Percentiles rank a stretch among this genome's conserved stretches.
Evolutionary conservation across 805 yeast species (phyloP).

Genomic region (Grigorovia humatica): DNA sequence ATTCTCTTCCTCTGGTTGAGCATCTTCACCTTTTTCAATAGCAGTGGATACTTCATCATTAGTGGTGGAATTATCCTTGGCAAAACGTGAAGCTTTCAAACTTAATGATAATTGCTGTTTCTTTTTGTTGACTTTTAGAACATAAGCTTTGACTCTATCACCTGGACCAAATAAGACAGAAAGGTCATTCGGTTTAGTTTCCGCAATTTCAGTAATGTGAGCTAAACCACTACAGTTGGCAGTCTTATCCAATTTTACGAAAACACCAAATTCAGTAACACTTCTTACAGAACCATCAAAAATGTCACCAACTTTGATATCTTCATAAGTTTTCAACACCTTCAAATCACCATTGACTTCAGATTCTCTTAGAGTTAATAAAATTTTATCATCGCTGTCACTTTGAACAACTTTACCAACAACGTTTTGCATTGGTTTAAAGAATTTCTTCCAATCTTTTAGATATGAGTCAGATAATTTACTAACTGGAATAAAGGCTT

Average conservation of each 20-base stretch:
- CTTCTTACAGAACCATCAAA: constrained; percentile 69
- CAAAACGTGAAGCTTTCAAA: constrained; percentile 87
- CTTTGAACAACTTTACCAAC: constrained; percentile 61
- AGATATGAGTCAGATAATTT: constrained; percentile 74
- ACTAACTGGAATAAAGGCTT: constrained; percentile 70
- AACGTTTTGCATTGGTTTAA: constrained; percentile 60
- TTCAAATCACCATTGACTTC: constrained; percentile 64
- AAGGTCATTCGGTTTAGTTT: constrained; percentile 47
- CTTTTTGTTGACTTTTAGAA: constrained; percentile 48
- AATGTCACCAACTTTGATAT: constrained; percentile 57
- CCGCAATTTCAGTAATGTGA: constrained; percentile 77
- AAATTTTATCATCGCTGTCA: constrained; percentile 51
- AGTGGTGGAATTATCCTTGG: constrained; percentile 27
- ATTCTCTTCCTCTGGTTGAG: constrained; percentile 27
- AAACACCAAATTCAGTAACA: constrained; percentile 84
- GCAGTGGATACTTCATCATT: constrained; percentile 10
- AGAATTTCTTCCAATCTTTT: constrained; percentile 81
- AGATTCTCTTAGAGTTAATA: constrained; percentile 71
- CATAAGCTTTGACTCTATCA: constrained; percentile 79
- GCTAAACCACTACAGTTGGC: constrained; percentile 74
- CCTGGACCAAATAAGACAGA: constrained; percentile 71
- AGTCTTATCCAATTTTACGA: constrained; percentile 70
- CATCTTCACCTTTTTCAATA: constrained; percentile 22
- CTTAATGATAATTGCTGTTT: constrained; percentile 80
- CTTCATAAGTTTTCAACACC: constrained; percentile 50